phyloP scores from a whole-genome alignment of 768 basidiomycete species.

The Mycena alexandri region DNA sequence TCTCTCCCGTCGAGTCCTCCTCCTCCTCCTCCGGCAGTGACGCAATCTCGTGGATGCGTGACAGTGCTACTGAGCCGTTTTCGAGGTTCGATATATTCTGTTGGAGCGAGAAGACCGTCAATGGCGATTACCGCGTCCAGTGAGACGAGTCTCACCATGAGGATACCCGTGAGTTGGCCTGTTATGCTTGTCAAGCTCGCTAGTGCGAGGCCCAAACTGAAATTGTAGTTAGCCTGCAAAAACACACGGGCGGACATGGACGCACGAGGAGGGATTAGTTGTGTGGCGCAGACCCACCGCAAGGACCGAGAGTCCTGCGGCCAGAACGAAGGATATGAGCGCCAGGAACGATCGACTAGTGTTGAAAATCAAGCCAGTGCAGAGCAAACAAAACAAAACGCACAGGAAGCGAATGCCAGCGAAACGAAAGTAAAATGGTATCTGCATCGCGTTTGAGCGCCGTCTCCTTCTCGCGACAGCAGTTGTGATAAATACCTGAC shows the following conservation, averaged over 20 bases:
- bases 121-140: neutral
- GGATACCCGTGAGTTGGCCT: conserved; percentile 6
- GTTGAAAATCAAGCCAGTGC: neutral
- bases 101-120: neutral
- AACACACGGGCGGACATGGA: neutral
- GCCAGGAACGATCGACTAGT: conserved; percentile 17
- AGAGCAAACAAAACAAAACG: neutral
- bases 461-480: neutral
- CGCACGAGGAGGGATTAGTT: conserved; percentile 11
- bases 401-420: neutral
- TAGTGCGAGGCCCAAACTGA: conserved; percentile 25
- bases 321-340: conserved; percentile 14
- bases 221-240: no score
- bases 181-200: conserved; percentile 24
- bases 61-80: conserved; percentile 29
- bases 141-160: conserved; percentile 3
- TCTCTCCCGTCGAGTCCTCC: neutral
- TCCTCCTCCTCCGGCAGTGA: conserved; percentile 28
- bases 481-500: neutral
- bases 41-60: conserved; percentile 34
- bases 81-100: conserved; percentile 27
- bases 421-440: conserved; percentile 6
- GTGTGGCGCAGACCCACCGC: conserved; percentile 16
- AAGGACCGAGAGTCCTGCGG: conserved; percentile 7
- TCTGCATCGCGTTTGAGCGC: neutral